Conservation (phyloP, 2,329 filamentous ascomycete species). For the Dactylellina haptotyla region DNA sequence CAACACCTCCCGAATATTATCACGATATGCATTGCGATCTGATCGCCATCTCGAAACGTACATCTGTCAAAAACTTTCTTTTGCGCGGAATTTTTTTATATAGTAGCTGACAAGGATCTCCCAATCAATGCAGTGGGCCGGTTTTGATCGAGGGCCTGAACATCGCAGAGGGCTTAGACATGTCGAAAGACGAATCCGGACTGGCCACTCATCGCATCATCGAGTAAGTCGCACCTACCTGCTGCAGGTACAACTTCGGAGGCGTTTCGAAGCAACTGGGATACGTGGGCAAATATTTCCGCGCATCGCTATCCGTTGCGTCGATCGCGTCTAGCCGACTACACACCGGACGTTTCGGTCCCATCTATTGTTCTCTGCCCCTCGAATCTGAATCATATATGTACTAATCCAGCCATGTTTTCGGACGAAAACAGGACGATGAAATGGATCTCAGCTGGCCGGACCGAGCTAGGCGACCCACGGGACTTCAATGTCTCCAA, state of each 20-base stretch:
- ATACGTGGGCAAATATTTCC: conserved; percentile 37
- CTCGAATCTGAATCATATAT: conserved; percentile 2
- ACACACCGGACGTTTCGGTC: conserved; percentile 5
- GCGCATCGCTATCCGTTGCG: conserved; percentile 4
- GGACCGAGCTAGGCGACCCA: conserved; percentile 58
- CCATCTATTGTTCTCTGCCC: background rate
- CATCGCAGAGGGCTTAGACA: conserved; percentile 57
- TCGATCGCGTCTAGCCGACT: conserved; percentile 7
- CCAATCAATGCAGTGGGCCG: conserved; percentile 50
- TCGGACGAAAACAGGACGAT: conserved; percentile 52
- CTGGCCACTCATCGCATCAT: conserved; percentile 56
- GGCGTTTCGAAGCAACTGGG: conserved; percentile 5
- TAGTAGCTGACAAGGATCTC: conserved; percentile 24
- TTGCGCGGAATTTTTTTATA: background rate
- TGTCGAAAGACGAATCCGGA: conserved; percentile 55
- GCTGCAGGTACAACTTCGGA: conserved; percentile 2
- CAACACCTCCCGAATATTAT: background rate
- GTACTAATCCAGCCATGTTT: conserved; percentile 18
- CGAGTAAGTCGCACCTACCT: conserved; percentile 52
- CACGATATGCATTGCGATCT: conserved; percentile 9
- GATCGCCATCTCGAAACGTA: conserved; percentile 34
- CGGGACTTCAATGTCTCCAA: conserved; percentile 56
- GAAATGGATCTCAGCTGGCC: conserved; percentile 58
- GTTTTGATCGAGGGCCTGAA: conserved; percentile 58
- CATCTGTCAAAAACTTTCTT: conserved; percentile 31